phyloP scores from a whole-genome alignment of 2,329 filamentous ascomycete genomes.

The Westerdykella aurantiaca region DNA sequence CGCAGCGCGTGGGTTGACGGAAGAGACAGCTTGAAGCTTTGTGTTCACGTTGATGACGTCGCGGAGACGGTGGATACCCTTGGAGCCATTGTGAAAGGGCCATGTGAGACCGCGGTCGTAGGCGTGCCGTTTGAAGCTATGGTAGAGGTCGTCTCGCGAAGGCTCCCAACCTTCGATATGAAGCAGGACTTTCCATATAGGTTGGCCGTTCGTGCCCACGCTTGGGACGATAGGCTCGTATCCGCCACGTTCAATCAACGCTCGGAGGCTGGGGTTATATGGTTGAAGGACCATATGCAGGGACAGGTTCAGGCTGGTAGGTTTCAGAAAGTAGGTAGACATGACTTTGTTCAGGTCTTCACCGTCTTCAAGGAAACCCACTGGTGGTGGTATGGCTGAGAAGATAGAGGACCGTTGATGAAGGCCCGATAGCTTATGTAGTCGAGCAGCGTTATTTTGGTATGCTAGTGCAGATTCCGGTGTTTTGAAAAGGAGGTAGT shows the following conservation, averaged over 20 bases:
- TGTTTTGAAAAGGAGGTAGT: constrained; percentile 64
- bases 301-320: constrained; percentile 15
- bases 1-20: constrained; percentile 17
- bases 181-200: constrained; percentile 29
- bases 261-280: constrained; percentile 40
- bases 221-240: constrained; percentile 28
- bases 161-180: constrained; percentile 34
- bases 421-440: constrained; percentile 46
- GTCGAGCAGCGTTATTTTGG: constrained; percentile 48
- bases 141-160: constrained; percentile 21
- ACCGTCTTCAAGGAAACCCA: constrained; percentile 41
- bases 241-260: constrained; percentile 26
- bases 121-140: constrained; percentile 25
- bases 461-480: constrained; percentile 57
- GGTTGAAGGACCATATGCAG: constrained; percentile 31
- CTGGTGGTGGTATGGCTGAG: constrained; percentile 41
- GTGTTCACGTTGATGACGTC: constrained; percentile 24
- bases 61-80: constrained; percentile 21
- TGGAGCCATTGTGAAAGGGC: constrained; percentile 20
- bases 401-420: constrained; percentile 40
- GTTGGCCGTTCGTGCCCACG: constrained; percentile 9
- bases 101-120: constrained; percentile 30
- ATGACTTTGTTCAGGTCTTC: constrained; percentile 42
- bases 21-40: constrained; percentile 14
- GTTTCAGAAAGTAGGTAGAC: constrained; percentile 46